Percentiles rank a stretch among this genome's conserved stretches.
These are phyloP conservation scores for Moesziomyces sp. DNA, from an alignment of 1,284 basidiomycete genomes.

Conservation along the genomic window DNA sequence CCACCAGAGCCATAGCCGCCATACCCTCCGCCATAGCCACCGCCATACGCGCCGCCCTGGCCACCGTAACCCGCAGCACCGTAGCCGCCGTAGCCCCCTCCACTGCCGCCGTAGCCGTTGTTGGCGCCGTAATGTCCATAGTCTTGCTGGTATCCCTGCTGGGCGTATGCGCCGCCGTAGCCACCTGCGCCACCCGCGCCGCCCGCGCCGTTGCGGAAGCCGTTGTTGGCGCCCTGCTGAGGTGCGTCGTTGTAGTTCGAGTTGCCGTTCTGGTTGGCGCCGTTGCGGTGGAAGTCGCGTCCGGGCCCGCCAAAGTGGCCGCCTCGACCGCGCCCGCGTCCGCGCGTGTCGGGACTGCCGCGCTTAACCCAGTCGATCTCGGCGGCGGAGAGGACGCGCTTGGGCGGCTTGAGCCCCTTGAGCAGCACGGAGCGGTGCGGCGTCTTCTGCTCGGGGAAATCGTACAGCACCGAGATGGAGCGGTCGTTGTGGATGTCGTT, in stretches of 20 bases:
- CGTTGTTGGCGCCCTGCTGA: constrained; percentile 11
- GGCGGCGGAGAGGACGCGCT: constrained; percentile 75
- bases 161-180: constrained; percentile 7
- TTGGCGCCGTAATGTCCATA: constrained; percentile 6
- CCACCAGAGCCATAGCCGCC: constrained; percentile 20
- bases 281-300: constrained; percentile 40
- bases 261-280: constrained; percentile 10
- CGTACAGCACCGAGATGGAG: constrained; percentile 86
- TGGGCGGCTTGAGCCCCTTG: constrained; percentile 76
- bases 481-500: constrained; percentile 86
- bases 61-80: constrained; percentile 17
- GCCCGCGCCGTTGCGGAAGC: neutral
- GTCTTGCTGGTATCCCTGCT: constrained; percentile 10
- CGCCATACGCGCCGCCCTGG: constrained; percentile 23
- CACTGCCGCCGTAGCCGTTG: constrained; percentile 10
- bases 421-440: constrained; percentile 88
- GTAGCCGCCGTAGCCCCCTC: constrained; percentile 18
- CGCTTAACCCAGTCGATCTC: constrained; percentile 79
- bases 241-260: constrained; percentile 6
- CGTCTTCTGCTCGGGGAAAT: constrained; percentile 84
- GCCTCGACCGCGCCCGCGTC: constrained; percentile 68
- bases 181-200: constrained; percentile 5
- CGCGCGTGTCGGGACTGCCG: constrained; percentile 68
- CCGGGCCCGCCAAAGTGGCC: constrained; percentile 44
- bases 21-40: constrained; percentile 9